Conservation (phyloP, 768 basidiomycete species). For the Amanita thiersii region DNA sequence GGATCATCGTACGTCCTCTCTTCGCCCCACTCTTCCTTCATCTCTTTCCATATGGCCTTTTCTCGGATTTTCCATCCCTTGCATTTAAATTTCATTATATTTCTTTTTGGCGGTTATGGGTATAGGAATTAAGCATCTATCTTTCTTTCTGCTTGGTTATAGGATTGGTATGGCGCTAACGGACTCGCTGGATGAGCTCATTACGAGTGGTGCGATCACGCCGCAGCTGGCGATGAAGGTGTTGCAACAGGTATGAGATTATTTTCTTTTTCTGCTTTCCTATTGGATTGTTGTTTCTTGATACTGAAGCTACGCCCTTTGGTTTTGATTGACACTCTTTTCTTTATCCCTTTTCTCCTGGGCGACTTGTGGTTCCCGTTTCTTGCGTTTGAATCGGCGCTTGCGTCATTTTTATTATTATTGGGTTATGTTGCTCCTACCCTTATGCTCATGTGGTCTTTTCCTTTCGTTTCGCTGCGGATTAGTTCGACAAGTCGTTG, state of each 20-base stretch:
- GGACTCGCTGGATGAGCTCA: conserved; percentile 97
- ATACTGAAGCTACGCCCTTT: too few species aligned
- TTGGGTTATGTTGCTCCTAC: neutral
- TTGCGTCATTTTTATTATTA: too few species aligned
- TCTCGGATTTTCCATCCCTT: conserved; percentile 1
- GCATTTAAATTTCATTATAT: conserved; percentile 4
- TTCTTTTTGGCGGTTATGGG: neutral
- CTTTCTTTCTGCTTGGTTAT: too few species aligned
- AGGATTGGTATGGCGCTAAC: conserved; percentile 97
- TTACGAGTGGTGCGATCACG: conserved; percentile 93
- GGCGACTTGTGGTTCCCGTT: too few species aligned
- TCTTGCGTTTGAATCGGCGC: too few species aligned
- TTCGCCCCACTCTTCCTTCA: too few species aligned
- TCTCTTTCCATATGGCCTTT: neutral
- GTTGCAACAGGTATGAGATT: conserved; percentile 71
- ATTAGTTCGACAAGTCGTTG: conserved; percentile 91
- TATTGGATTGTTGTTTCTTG: neutral
- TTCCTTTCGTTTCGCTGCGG: neutral
- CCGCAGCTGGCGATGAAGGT: conserved; percentile 99
- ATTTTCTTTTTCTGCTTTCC: conserved; percentile 12
- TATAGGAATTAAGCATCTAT: too few species aligned
- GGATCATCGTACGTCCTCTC: conserved; percentile 70
- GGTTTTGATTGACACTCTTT: too few species aligned
- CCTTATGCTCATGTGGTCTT: neutral
- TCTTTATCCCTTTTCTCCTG: too few species aligned